A percentile compares a stretch with the other conserved stretches of the same genome.
These are phyloP conservation scores for Porcisia deanei DNA, from an alignment of 208 protist species.

Conservation along the genomic window DNA sequence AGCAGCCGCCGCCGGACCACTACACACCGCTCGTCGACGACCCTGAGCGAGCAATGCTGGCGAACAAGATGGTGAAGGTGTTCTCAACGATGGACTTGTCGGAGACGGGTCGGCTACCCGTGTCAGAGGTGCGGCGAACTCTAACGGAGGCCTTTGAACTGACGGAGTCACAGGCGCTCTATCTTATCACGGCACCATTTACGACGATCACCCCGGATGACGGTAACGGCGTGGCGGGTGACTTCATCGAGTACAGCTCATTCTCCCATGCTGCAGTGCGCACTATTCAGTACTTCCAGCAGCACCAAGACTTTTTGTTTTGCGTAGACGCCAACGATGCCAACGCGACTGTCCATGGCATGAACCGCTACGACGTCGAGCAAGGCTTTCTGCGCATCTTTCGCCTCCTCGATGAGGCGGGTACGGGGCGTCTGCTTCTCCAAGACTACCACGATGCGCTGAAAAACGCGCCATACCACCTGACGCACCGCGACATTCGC, in stretches of 20 bases:
- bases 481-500: constrained; percentile 81
- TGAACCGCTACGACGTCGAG: constrained; percentile 78
- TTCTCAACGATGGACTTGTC: constrained; percentile 56
- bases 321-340: constrained; percentile 32
- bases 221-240: constrained; percentile 27
- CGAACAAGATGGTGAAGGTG: constrained; percentile 53
- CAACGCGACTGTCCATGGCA: constrained; percentile 76
- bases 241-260: constrained; percentile 63
- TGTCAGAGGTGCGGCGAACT: constrained; percentile 43
- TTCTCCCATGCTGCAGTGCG: constrained; percentile 59
- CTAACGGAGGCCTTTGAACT: constrained; percentile 65
- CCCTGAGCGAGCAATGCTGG: constrained; percentile 33
- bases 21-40: constrained; percentile 46
- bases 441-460: constrained; percentile 64
- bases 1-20: constrained; percentile 40
- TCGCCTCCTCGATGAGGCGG: constrained; percentile 58
- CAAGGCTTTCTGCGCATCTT: constrained; percentile 79
- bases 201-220: constrained; percentile 30
- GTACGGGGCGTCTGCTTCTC: constrained; percentile 60
- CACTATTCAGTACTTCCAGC: constrained; percentile 77
- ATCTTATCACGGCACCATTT: constrained; percentile 69
- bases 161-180: constrained; percentile 71
- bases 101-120: constrained; percentile 46
- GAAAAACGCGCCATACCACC: constrained; percentile 72
- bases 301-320: constrained; percentile 46